Conservation (phyloP, 371 early-diverging fungal species). For the Basidiobolus meristosporus region DNA sequence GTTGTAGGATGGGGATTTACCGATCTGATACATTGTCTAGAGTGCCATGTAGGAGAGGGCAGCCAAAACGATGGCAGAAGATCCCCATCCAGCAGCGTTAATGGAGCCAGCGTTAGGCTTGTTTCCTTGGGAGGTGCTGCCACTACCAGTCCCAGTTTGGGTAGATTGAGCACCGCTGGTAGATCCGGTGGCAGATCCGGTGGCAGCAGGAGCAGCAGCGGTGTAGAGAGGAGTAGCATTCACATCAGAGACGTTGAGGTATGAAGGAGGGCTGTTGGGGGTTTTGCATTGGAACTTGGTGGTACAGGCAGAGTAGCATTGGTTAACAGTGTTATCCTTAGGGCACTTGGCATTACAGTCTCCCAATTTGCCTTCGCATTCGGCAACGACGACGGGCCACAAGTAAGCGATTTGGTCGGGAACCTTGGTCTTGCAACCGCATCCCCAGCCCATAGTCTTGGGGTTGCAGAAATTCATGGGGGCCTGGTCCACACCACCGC, state of each 20-base stretch:
- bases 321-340: neutral
- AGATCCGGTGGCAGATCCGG: neutral
- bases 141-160: neutral
- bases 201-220: neutral
- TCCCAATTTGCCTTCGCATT: neutral
- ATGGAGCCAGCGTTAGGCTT: neutral
- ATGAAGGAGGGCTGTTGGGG: neutral
- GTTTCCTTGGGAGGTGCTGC: neutral
- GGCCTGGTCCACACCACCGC: neutral
- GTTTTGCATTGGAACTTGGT: neutral
- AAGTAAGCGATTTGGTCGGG: neutral
- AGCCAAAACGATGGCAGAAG: neutral
- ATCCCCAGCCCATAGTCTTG: neutral
- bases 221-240: neutral
- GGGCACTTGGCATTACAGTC: neutral
- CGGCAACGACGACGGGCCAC: neutral
- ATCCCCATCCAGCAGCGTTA: neutral
- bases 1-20: no score
- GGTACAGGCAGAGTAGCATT: neutral
- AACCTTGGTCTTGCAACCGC: neutral
- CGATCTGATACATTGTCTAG: neutral
- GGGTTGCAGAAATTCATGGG: conserved; percentile 1
- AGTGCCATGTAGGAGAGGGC: neutral
- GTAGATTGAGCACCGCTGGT: neutral
- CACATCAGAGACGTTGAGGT: neutral